Base-by-base conservation (phyloP, 306 rosid genomes). In the Casuarina cunninghamiana region DNA sequence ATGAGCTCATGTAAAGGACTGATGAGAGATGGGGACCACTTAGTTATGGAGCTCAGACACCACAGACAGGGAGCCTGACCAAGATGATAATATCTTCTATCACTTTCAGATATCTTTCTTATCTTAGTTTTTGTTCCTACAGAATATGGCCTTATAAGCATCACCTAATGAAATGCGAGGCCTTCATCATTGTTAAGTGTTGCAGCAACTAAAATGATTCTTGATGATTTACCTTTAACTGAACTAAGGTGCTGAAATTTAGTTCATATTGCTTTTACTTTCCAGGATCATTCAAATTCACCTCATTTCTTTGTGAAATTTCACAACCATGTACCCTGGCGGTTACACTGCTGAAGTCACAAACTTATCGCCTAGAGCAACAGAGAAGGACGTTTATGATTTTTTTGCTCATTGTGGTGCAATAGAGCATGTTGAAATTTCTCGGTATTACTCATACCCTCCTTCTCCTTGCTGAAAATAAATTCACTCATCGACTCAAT, bases 301-400 rank as follows among this genome's bases (percentile, higher is more conserved):
- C 58, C n/a, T 53, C 76, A 37, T 48, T 79, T 58, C 67, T 26
- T 55, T 76, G 74, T 77, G 82, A 68, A 84, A 53, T 75, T 77
- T 69, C 26, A 16, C 78, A 73, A 82, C 65, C 55, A 95, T 95
- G 99, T 81, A 86, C 82, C 72, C 79, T 9, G 89, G 84, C 77
- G 91, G 92, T 68, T 95, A 89, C 86, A 85, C 91, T 67, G 97
- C 90, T 78, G 93, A 88, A 86, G 88, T 91, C 71, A 88, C 97
- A 49, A 82, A 84, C 88, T 83, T 92, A 75, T 92, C 98, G 48
- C 88, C 97, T 37, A 81, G 83, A 66, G 96, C 93, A 57, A 82
- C 96, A 1, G 97, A 92, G 80, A 76, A 78, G 57, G 97, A 95
- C 78, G 89, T 95, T 74, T 77, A 71, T 17, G 86, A 87, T 2